Percentiles rank a stretch among this genome's conserved stretches.
Conservation (phyloP, 768 basidiomycete genomes). For the Termitomyces sp. region DNA sequence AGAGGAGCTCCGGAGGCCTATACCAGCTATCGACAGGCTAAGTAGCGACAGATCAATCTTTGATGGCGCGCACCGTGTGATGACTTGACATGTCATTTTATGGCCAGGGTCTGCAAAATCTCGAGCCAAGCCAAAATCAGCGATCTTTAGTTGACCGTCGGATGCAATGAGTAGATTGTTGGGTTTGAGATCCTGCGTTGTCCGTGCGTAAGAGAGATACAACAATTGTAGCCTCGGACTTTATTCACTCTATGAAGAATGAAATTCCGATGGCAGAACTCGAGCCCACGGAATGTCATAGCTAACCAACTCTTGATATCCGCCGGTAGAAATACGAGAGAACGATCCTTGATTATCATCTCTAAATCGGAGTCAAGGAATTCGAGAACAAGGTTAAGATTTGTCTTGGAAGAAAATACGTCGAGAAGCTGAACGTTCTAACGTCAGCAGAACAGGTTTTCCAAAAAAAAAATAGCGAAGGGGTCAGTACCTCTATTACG, state of each 20-base stretch:
- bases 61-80: slow-evolving; percentile 67
- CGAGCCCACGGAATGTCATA: slow-evolving; percentile 96
- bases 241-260: slow-evolving; percentile 80
- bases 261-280: slow-evolving; percentile 95
- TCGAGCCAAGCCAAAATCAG: slow-evolving; percentile 97
- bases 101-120: slow-evolving; percentile 94
- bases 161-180: slow-evolving; percentile 95
- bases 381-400: slow-evolving; percentile 95
- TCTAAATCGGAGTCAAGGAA: slow-evolving; percentile 96
- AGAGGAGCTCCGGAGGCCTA: slow-evolving; percentile 91
- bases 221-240: neutral
- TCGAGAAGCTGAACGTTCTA: slow-evolving; percentile 68
- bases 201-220: neutral
- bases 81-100: slow-evolving; percentile 98
- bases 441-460: neutral
- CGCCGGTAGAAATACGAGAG: slow-evolving; percentile 86
- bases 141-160: slow-evolving; percentile 90
- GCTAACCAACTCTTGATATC: slow-evolving; percentile 99
- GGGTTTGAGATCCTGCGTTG: slow-evolving; percentile 85
- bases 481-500: slow-evolving; percentile 72
- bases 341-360: slow-evolving; percentile 91
- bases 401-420: slow-evolving; percentile 94
- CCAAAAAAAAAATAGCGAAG: neutral
- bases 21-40: slow-evolving; percentile 72
- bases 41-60: slow-evolving; percentile 3